Percentiles rank a stretch among this genome's conserved stretches.
phyloP scores from a whole-genome alignment of 1,139 yeast species.

The Eremothecium cymbalariae region DNA sequence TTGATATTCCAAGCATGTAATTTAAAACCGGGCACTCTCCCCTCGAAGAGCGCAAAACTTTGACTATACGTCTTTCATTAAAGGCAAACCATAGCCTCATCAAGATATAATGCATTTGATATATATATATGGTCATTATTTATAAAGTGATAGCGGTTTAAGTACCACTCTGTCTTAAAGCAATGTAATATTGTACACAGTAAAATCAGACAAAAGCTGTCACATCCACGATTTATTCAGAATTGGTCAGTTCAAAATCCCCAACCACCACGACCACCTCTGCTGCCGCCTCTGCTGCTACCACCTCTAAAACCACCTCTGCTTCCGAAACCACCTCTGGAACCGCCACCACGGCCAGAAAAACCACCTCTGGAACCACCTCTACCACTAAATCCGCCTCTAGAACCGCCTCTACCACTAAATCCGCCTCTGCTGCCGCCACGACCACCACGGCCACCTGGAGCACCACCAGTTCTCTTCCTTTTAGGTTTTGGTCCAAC shows the following conservation, averaged over 20 bases:
- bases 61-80: no score
- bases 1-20: constrained; percentile 37
- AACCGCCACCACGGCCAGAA: constrained; percentile 15
- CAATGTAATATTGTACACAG: constrained; percentile 5
- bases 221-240: no score
- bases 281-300: constrained; percentile 52
- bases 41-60: constrained; percentile 22
- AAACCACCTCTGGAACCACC: constrained; percentile 26
- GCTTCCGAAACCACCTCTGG: constrained; percentile 12
- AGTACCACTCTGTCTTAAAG: no score
- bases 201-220: background rate
- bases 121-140: constrained; percentile 5
- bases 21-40: constrained; percentile 18
- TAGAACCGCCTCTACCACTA: constrained; percentile 33
- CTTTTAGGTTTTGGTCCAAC: constrained; percentile 70
- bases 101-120: constrained; percentile 6
- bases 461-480: constrained; percentile 41
- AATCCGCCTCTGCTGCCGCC: constrained; percentile 46
- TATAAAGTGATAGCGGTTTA: no score
- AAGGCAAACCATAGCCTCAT: no score
- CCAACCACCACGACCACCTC: constrained; percentile 39
- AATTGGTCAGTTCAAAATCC: constrained; percentile 8
- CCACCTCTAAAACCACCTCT: constrained; percentile 22
- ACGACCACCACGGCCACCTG: constrained; percentile 39
- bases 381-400: constrained; percentile 24